These are phyloP conservation scores for Isatis tinctoria DNA, from an alignment of 345 rosid genomes.

Conservation along the genomic window DNA sequence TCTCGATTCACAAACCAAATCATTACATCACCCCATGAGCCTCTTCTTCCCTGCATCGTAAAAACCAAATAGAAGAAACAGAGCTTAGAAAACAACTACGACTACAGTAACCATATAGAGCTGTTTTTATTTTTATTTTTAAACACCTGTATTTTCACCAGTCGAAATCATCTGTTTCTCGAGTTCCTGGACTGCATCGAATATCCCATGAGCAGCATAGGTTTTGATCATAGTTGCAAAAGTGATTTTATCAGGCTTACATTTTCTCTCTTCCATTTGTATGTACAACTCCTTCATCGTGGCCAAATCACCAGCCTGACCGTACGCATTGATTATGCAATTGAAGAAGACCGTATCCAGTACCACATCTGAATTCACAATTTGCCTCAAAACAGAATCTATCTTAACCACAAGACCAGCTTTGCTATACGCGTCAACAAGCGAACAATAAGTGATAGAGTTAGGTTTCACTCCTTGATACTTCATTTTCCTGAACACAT, in stretches of 20 bases:
- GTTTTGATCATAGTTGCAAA: constrained; percentile 70
- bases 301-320: constrained; percentile 61
- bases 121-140: neutral
- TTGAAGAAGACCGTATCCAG: constrained; percentile 80
- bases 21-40: constrained; percentile 15
- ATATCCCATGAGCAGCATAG: constrained; percentile 60
- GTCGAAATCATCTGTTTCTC: constrained; percentile 41
- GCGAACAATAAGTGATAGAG: constrained; percentile 71
- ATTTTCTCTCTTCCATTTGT: constrained; percentile 61
- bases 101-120: neutral
- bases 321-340: constrained; percentile 71
- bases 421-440: constrained; percentile 61
- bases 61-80: constrained; percentile 5
- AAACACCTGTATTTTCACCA: constrained; percentile 37
- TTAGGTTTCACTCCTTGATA: constrained; percentile 79
- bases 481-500: constrained; percentile 62
- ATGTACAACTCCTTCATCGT: constrained; percentile 62
- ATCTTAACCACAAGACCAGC: constrained; percentile 54
- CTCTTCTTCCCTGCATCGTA: constrained; percentile 22
- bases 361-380: constrained; percentile 68
- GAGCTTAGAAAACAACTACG: constrained; percentile 1
- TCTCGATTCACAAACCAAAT: neutral
- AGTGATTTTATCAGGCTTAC: constrained; percentile 62
- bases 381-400: constrained; percentile 70
- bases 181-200: constrained; percentile 51